phyloP scores from a whole-genome alignment of 2,329 filamentous ascomycete species.

The Dothidotthia symphoricarpi region DNA sequence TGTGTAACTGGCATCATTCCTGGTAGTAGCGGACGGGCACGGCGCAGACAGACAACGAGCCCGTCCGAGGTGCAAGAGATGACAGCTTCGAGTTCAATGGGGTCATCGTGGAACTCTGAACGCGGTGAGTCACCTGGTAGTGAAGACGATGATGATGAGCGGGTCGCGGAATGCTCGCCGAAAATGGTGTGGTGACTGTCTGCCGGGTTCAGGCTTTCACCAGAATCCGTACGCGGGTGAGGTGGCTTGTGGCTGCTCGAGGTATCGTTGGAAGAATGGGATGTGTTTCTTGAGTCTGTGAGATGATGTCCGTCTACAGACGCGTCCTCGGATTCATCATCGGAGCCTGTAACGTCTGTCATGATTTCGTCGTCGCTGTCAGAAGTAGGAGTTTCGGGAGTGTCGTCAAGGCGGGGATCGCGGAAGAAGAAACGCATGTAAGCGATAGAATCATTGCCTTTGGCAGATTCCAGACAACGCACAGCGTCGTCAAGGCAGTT shows the following conservation, averaged over 20 bases:
- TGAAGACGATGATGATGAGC: constrained; percentile 32
- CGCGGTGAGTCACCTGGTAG: constrained; percentile 17
- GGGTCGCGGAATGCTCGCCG: constrained; percentile 27
- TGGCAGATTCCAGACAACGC: constrained; percentile 77
- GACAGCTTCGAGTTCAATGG: constrained; percentile 80
- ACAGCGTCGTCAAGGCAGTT: constrained; percentile 75
- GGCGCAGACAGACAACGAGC: constrained; percentile 75
- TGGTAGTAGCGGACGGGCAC: constrained; percentile 69
- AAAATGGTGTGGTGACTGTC: constrained; percentile 33
- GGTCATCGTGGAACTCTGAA: constrained; percentile 33
- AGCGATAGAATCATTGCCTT: constrained; percentile 86
- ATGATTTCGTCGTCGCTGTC: constrained; percentile 52
- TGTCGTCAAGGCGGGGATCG: constrained; percentile 62
- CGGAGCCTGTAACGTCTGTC: constrained; percentile 50
- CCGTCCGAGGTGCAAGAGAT: constrained; percentile 89
- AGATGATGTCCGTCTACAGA: constrained; percentile 43
- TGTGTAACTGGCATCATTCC: constrained; percentile 22
- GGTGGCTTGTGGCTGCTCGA: constrained; percentile 20
- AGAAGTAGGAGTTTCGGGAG: constrained; percentile 38
- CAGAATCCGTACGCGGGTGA: constrained; percentile 46
- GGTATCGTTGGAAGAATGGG: constrained; percentile 15
- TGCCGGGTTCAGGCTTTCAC: constrained; percentile 45
- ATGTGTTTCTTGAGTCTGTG: constrained; percentile 20
- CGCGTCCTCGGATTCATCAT: constrained; percentile 50
- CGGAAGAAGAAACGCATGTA: constrained; percentile 84